Evolutionary conservation across 805 yeast genomes (phyloP), one percentile per base, ranked within the genome.

Genomic region (Pichia membranifaciens): DNA sequence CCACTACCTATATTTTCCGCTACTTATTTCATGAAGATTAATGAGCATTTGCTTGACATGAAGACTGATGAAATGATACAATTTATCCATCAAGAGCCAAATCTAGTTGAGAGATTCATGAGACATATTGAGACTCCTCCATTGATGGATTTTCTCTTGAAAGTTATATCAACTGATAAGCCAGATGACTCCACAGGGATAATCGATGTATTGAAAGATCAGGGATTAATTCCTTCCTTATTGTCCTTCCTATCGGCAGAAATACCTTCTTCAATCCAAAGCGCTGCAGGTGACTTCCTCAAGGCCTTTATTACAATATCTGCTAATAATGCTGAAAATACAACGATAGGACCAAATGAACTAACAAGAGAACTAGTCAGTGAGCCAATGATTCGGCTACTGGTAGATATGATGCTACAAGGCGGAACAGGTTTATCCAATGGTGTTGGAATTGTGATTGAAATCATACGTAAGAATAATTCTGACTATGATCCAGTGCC

Each of bases 301-400:
- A 93, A 93, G 62, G 97, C 98, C 0, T 81, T 93, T 58, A 85
- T 93, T 32, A 84, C 97, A 2, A 87, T 93, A 29, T 87, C 96
- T 38, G 96, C 97, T 7, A 93, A 91, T 59, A 87, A 86, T 50
- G 85, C 88, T 39, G 88, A 88, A 49, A 90, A 87, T 53, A 85
- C 96, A 2, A 86, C 95, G 9, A 87, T 93, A 46, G 99, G 99
- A 1, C 98, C 99, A 2, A 93, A 93, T 61, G 96, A 88, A 61
- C 72, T 93, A 34, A 88, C 96, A 3, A 76, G 99, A 54, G 91
- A 91, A 64, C 72, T 93, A 29, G 97, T 90, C 13, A 83, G 95
- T 16, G 81, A 81, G 37, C 73, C 76, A 35, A 78, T 86, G 51
- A 75, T 89, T 55, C 71, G 76, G 50, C 74, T 76, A 51, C 71